These are phyloP conservation scores for Viola odorata DNA, from an alignment of 345 rosid genomes.

Conservation along the genomic window DNA sequence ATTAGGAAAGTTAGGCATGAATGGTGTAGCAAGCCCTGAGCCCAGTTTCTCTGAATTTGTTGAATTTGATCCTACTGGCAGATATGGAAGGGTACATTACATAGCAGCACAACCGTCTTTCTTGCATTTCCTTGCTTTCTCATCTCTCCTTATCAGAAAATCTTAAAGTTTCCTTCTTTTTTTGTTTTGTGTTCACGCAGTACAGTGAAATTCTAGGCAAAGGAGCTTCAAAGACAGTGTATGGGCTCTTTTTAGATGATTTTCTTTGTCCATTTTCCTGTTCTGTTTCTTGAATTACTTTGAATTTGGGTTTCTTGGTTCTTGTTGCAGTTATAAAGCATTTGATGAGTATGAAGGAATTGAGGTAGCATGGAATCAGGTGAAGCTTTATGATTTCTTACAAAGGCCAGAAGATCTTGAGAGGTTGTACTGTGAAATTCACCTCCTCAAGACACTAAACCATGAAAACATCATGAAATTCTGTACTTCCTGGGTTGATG, in stretches of 20 bases:
- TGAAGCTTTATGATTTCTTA: conserved; percentile 80
- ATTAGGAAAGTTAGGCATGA: conserved; percentile 24
- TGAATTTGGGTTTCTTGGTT: too few species aligned
- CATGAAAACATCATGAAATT: conserved; percentile 89
- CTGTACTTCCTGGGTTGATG: conserved; percentile 93
- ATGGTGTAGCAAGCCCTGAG: conserved; percentile 24
- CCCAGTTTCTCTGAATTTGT: conserved; percentile 30
- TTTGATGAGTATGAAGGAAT: conserved; percentile 95
- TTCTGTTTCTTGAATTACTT: not conserved
- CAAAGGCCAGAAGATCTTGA: conserved; percentile 94
- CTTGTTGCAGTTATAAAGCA: conserved; percentile 63
- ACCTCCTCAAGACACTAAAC: conserved; percentile 87
- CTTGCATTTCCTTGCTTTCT: conserved; percentile 6
- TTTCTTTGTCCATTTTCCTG: conserved; percentile 4
- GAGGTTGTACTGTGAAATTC: conserved; percentile 88
- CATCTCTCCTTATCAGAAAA: not conserved
- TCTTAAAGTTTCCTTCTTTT: not conserved
- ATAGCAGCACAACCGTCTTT: not conserved
- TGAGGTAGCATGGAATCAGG: conserved; percentile 99
- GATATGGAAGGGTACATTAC: conserved; percentile 21
- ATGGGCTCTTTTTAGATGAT: conserved; percentile 5
- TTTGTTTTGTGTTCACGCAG: conserved; percentile 12
- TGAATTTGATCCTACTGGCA: conserved; percentile 28
- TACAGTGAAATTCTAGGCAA: conserved; percentile 26
- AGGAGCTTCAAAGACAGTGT: conserved; percentile 26